Evolutionary conservation across 495 filamentous ascomycete genomes (phyloP).

Genomic region (Penicillium psychrofluorescens): DNA sequence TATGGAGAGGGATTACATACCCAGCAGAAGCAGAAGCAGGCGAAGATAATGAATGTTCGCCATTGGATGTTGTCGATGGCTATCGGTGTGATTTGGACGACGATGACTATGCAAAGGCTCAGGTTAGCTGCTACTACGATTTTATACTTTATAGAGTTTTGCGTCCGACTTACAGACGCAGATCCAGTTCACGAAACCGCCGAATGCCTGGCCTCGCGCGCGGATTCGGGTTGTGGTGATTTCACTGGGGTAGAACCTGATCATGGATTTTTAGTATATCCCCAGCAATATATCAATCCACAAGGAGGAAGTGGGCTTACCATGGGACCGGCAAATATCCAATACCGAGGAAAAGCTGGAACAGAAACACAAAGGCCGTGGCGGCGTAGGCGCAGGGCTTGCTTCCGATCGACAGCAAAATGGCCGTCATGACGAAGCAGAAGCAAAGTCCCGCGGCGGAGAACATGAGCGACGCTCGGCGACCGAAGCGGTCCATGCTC

Average conservation of each 20-base stretch:
- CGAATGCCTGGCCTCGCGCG: constrained; percentile 31
- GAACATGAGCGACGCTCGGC: constrained; percentile 41
- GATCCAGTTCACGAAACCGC: constrained; percentile 41
- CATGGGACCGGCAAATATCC: constrained; percentile 42
- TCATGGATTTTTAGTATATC: constrained; percentile 17
- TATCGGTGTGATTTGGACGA: constrained; percentile 58
- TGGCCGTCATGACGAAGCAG: constrained; percentile 31
- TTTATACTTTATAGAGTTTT: no score
- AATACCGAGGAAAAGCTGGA: constrained; percentile 41
- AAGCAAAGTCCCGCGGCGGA: constrained; percentile 38
- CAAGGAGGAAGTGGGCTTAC: constrained; percentile 36
- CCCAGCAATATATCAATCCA: constrained; percentile 36
- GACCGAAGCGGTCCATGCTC: constrained; percentile 46
- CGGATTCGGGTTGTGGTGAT: constrained; percentile 40
- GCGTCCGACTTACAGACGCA: constrained; percentile 25
- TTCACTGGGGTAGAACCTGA: constrained; percentile 68
- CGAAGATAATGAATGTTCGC: constrained; percentile 61
- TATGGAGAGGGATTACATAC: constrained; percentile 1
- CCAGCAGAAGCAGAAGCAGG: constrained; percentile 27
- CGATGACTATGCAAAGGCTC: constrained; percentile 8
- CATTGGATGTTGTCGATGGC: constrained; percentile 53
- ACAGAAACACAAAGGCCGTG: constrained; percentile 40
- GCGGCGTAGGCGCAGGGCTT: constrained; percentile 26
- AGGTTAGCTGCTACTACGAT: not conserved
- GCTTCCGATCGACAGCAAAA: constrained; percentile 18